Evolutionary conservation across 2,329 filamentous ascomycete species (phyloP), one percentile per base, ranked within the genome.

Genomic region (Neophaeococcomyces aloes): DNA sequence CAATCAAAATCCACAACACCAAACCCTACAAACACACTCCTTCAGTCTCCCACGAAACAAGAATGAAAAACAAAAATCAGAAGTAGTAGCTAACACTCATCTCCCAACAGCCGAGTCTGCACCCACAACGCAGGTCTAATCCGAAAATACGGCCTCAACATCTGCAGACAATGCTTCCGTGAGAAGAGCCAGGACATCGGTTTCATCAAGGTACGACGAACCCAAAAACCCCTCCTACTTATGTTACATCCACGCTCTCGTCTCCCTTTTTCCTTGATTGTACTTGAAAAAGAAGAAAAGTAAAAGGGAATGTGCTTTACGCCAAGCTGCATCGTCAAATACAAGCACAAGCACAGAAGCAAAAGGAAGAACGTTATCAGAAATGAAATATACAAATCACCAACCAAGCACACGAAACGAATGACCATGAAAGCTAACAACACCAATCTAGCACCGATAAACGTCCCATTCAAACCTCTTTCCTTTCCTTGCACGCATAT

Each of bases 41-140:
- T n/a, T n/a, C n/a, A n/a, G n/a, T n/a, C n/a, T n/a, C n/a, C n/a
- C n/a, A n/a, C n/a, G n/a, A 17, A 8, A 27, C 27, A 25, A 21
- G 29, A 6, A 10, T 13, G 23, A n/a, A 25, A 23, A n/a, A 23
- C 18, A 29, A 18, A 6, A 15, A 36, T 35, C 11, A 29, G 17
- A 32, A 34, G n/a, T 30, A 43, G 23, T 10, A 13, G 35, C 19
- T 17, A 29, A 35, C 31, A 49, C 54, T 56, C 43, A 59, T 44
- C 49, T 49, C 52, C 45, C 34, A 45, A 59, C 63, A 85, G 81
- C 76, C 81, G 81, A 65, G 80, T 84, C 66, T 85, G 81, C 86
- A 86, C 87, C 67, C 89, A 98, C 84, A 81, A 79, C 67, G 89
- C 91, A 65, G 91, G 91, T 93, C 81, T 98, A 61, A 94, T 98